Conservation (phyloP, 2,329 filamentous ascomycete genomes). For the Phoma sp. region DNA sequence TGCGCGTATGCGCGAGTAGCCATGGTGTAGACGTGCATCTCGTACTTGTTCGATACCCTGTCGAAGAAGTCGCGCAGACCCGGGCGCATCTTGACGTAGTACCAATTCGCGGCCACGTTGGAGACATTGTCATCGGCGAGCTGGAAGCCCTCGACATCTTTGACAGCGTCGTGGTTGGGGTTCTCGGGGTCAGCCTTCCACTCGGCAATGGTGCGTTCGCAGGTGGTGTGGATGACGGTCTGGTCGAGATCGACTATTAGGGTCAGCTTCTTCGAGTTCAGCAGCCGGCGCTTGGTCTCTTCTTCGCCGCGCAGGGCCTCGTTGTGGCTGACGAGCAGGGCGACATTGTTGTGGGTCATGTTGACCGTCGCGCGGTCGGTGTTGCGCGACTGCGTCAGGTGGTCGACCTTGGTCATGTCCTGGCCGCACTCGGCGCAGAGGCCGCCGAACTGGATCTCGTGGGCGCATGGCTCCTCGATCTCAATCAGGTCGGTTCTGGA, state of each 20-base stretch:
- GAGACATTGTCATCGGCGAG: constrained; percentile 74
- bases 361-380: constrained; percentile 89
- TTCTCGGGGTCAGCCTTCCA: constrained; percentile 91
- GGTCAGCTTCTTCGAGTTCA: constrained; percentile 83
- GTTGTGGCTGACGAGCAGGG: constrained; percentile 81
- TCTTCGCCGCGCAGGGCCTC: constrained; percentile 85
- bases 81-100: constrained; percentile 97
- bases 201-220: constrained; percentile 93
- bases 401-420: constrained; percentile 91
- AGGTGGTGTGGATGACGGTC: constrained; percentile 97
- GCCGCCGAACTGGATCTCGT: constrained; percentile 89
- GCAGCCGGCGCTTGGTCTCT: constrained; percentile 81
- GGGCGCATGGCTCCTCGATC: constrained; percentile 88
- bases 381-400: constrained; percentile 80
- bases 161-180: constrained; percentile 89
- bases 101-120: constrained; percentile 65
- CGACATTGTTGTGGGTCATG: constrained; percentile 91
- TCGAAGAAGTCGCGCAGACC: constrained; percentile 82
- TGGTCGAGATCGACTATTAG: constrained; percentile 97
- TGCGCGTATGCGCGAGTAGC: constrained; percentile 95
- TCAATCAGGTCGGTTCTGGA: constrained; percentile 68
- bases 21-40: constrained; percentile 99
- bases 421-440: constrained; percentile 92
- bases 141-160: constrained; percentile 87
- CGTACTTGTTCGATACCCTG: constrained; percentile 80